Percentiles rank a stretch among this genome's conserved stretches.
phyloP scores from a whole-genome alignment of 2,329 filamentous ascomycete genomes.

The Stemphylium vesicarium region DNA sequence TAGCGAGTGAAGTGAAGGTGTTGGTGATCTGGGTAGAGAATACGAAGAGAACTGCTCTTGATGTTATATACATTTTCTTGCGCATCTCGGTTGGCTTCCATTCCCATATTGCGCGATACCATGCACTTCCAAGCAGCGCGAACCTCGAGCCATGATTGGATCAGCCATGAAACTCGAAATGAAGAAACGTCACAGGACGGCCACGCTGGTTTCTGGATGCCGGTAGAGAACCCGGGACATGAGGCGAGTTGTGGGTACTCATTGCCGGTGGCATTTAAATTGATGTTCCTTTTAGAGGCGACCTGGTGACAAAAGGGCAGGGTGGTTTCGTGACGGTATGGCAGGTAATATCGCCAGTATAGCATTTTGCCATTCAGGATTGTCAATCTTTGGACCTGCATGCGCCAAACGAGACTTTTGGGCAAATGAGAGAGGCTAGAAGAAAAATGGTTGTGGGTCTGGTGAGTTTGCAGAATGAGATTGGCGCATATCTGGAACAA shows the following conservation, averaged over 20 bases:
- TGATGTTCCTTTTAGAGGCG: conserved; percentile 20
- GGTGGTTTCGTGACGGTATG: conserved; percentile 20
- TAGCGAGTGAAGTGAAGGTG: conserved; percentile 8
- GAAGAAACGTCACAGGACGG: conserved; percentile 27
- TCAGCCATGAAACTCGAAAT: conserved; percentile 34
- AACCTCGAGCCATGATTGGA: conserved; percentile 28
- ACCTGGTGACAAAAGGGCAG: conserved; percentile 26
- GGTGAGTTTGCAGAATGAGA: conserved; percentile 3
- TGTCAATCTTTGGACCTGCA: conserved; percentile 15
- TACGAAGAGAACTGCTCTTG: conserved; percentile 8
- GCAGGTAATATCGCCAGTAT: conserved; percentile 35
- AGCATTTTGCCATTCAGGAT: conserved; percentile 16
- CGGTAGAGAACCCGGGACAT: conserved; percentile 30
- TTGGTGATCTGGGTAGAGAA: conserved; percentile 10
- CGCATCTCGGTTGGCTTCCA: conserved; percentile 2
- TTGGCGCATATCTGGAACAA: conserved; percentile 23
- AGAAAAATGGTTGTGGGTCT: conserved; percentile 3
- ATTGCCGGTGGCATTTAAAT: conserved; percentile 30
- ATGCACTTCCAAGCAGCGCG: conserved; percentile 21
- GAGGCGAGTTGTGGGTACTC: conserved; percentile 24
- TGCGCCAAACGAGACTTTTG: background rate
- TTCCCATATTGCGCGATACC: conserved; percentile 33
- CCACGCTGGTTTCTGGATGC: conserved; percentile 14
- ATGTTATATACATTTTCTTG: conserved; percentile 33
- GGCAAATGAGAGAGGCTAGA: conserved; percentile 13